phyloP scores from a whole-genome alignment of 805 yeast genomes.

The Saturnispora mendoncae region DNA sequence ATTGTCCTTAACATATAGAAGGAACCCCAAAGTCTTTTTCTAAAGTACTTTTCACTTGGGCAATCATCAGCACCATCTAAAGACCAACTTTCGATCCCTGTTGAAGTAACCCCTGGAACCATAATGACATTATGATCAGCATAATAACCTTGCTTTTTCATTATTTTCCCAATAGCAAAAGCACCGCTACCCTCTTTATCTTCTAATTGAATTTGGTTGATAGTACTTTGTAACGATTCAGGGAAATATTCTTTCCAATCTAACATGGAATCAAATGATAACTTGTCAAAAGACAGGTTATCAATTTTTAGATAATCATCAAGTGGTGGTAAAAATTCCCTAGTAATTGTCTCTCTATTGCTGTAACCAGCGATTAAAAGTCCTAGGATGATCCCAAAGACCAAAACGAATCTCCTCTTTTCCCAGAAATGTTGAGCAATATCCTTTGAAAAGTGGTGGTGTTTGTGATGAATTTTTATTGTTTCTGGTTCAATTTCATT shows the following conservation, averaged over 20 bases:
- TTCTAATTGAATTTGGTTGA: conserved; percentile 46
- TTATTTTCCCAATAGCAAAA: conserved; percentile 74
- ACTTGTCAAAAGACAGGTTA: conserved; percentile 44
- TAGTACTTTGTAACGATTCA: conserved; percentile 45
- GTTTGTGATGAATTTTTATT: background rate
- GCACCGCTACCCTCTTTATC: conserved; percentile 57
- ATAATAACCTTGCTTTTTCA: conserved; percentile 41
- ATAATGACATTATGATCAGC: conserved; percentile 74
- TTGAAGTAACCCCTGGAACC: conserved; percentile 94
- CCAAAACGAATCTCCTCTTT: conserved; percentile 14
- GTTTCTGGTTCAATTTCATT: background rate
- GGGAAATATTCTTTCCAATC: conserved; percentile 76
- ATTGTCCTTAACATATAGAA: conserved; percentile 89
- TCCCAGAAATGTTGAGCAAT: conserved; percentile 15
- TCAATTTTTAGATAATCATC: conserved; percentile 49
- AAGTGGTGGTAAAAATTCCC: conserved; percentile 38
- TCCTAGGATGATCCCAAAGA: conserved; percentile 70
- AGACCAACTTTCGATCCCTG: conserved; percentile 94
- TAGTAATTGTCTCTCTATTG: conserved; percentile 30
- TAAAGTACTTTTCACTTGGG: conserved; percentile 73
- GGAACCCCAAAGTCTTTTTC: conserved; percentile 94
- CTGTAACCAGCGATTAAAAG: conserved; percentile 56
- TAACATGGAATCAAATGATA: conserved; percentile 46
- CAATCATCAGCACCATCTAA: conserved; percentile 67
- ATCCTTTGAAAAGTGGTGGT: background rate